These are phyloP conservation scores for Pholiota microspora DNA, from an alignment of 768 basidiomycete genomes.

Conservation along the genomic window DNA sequence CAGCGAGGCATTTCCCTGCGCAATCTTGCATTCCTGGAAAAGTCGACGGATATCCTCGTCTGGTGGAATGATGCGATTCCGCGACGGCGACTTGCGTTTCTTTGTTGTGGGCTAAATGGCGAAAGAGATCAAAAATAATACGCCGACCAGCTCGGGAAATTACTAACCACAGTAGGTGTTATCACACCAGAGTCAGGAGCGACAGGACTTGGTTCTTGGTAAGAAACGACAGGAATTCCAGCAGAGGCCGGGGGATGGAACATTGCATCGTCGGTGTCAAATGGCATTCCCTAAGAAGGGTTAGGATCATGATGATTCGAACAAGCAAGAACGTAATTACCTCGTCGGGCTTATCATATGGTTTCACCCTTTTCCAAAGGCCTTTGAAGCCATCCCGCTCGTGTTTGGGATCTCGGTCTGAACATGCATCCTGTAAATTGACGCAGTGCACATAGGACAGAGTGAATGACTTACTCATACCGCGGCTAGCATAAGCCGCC, in stretches of 20 bases:
- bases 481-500: constrained; percentile 64
- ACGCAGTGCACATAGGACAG: background rate
- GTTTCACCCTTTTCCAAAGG: constrained; percentile 81
- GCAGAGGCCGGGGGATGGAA: constrained; percentile 60
- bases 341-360: constrained; percentile 77
- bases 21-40: constrained; percentile 84
- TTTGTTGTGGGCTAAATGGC: constrained; percentile 17
- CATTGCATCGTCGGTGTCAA: constrained; percentile 78
- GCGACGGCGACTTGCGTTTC: constrained; percentile 36
- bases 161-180: constrained; percentile 17
- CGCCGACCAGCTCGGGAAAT: background rate
- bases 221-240: constrained; percentile 37
- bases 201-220: constrained; percentile 34
- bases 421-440: background rate
- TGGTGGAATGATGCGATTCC: constrained; percentile 53
- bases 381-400: constrained; percentile 56
- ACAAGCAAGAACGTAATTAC: constrained; percentile 31
- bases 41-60: constrained; percentile 85
- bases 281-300: constrained; percentile 59
- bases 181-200: constrained; percentile 22
- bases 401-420: constrained; percentile 21
- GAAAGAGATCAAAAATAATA: background rate
- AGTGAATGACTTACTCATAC: constrained; percentile 35
- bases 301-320: background rate
- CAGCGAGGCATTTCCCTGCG: constrained; percentile 74